Percentiles rank a stretch among this genome's conserved stretches.
Conservation (phyloP, 176 grass and related monocot species). For the bread wheat (Triticum aestivum) region IWGSC_CS_RefSeq_v2.1 NC_057805.1:69934745-69935244, state of each 20-base stretch:
- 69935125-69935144: neutral
- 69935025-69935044: neutral
- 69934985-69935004: slow-evolving; percentile 10
- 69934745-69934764: slow-evolving; percentile 81
- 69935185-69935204: no score
- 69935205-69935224: no score
- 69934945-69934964: slow-evolving; percentile 21
- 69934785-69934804: slow-evolving; percentile 88
- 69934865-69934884: slow-evolving; percentile 59
- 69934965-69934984: neutral
- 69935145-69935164: no score
- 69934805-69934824: slow-evolving; percentile 94
- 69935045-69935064: slow-evolving; percentile 8
- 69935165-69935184: no score
- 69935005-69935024: neutral
- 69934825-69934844: slow-evolving; percentile 97
- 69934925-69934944: neutral
- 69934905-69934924: slow-evolving; percentile 23
- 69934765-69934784: slow-evolving; percentile 79
- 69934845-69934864: slow-evolving; percentile 96
- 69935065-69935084: slow-evolving; percentile 12
- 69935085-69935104: slow-evolving; percentile 3
- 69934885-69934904: neutral
- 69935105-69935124: neutral
- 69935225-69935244: no score